These are phyloP conservation scores for Zygoascus meyerae DNA, from an alignment of 1,139 yeast genomes.

Conservation along the genomic window DNA sequence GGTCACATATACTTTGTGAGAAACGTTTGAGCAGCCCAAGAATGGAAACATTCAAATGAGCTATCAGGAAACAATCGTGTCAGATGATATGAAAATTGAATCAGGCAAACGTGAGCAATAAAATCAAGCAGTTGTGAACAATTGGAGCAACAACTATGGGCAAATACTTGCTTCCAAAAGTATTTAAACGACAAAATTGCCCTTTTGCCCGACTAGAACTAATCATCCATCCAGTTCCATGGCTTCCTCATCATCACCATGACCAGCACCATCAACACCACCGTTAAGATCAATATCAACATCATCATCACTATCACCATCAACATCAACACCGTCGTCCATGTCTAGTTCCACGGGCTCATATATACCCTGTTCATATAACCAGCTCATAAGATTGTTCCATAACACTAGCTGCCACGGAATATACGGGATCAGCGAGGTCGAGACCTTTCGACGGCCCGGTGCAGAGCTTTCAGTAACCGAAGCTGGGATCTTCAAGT, in stretches of 20 bases:
- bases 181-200: too few relatives aligned
- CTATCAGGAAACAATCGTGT: too few relatives aligned
- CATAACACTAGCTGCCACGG: slow-evolving; percentile 6
- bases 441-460: slow-evolving; percentile 15
- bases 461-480: slow-evolving; percentile 13
- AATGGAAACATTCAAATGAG: too few relatives aligned
- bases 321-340: slow-evolving; percentile 2
- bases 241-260: slow-evolving; percentile 5
- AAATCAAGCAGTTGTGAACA: too few relatives aligned
- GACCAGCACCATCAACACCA: too few relatives aligned
- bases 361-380: background rate
- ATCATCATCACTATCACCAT: slow-evolving; percentile 3
- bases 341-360: background rate
- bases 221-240: slow-evolving; percentile 9
- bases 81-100: too few relatives aligned
- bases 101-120: too few relatives aligned
- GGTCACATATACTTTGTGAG: too few relatives aligned
- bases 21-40: too few relatives aligned
- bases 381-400: slow-evolving; percentile 6
- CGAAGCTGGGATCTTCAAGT: slow-evolving; percentile 19
- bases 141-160: too few relatives aligned
- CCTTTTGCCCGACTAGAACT: background rate
- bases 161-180: too few relatives aligned
- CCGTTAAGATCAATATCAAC: too few relatives aligned
- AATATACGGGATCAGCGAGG: slow-evolving; percentile 1